phyloP scores from a whole-genome alignment of 2,329 filamentous ascomycete genomes.

The Macrophomina tecta region DNA sequence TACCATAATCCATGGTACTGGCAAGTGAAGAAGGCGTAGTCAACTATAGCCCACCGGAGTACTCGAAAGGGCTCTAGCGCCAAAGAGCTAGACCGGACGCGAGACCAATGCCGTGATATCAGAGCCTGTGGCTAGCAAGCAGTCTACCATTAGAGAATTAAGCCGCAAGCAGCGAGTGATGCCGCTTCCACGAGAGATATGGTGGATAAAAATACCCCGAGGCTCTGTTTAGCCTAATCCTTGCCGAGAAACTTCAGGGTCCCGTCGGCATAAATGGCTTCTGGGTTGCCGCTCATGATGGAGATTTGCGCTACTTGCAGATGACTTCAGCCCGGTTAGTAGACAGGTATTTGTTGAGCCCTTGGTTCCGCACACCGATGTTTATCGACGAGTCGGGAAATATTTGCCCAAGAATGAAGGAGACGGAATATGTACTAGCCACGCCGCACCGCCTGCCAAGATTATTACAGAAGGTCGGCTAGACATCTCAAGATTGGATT shows the following conservation, averaged over 20 bases:
- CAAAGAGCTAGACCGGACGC: background rate
- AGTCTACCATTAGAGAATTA: background rate
- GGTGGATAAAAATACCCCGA: background rate
- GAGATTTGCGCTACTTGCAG: background rate
- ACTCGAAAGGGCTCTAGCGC: background rate
- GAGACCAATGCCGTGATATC: background rate
- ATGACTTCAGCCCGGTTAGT: background rate
- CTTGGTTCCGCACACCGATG: too few species aligned
- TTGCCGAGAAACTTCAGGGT: slow-evolving; percentile 14
- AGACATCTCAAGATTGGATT: background rate
- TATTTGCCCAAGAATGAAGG: background rate
- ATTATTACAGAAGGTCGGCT: background rate
- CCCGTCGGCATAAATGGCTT: background rate
- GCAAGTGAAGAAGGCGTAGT: background rate
- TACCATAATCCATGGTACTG: background rate
- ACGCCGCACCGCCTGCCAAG: background rate
- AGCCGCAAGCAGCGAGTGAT: background rate
- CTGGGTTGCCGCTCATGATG: background rate
- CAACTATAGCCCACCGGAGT: background rate
- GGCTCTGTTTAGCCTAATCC: slow-evolving; percentile 17
- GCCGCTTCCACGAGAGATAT: background rate
- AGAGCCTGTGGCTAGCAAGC: background rate
- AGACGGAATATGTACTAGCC: background rate
- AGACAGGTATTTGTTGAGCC: too few species aligned
- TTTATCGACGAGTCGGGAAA: background rate